Conservation (phyloP, 495 filamentous ascomycete genomes). For the Tuber borchii region DNA sequence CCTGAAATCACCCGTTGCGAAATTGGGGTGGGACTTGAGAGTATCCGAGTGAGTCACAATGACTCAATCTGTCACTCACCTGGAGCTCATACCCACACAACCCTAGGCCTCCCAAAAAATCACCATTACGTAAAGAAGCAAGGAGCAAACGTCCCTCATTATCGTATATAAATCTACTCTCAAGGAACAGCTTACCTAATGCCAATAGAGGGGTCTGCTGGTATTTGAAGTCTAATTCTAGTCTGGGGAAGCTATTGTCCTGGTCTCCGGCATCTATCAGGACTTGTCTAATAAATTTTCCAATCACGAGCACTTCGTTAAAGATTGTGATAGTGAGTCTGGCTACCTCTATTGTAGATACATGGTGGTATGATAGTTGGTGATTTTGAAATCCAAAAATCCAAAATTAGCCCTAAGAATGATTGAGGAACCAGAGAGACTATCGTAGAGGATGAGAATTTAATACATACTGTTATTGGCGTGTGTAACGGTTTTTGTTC, state of each 20-base stretch:
- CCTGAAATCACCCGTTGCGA: no score
- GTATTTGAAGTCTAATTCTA: conserved; percentile 11
- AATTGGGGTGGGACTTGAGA: no score
- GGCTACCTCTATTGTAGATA: conserved; percentile 14
- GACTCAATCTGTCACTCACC: not conserved
- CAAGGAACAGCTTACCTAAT: conserved; percentile 15
- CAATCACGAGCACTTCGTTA: conserved; percentile 14
- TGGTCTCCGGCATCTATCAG: conserved; percentile 8
- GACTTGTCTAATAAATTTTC: conserved; percentile 14
- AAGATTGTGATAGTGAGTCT: conserved; percentile 12
- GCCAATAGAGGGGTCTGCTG: conserved; percentile 9
- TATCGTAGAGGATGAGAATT: no score
- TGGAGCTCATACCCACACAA: not conserved
- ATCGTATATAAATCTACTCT: conserved; percentile 12
- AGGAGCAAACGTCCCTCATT: conserved; percentile 12
- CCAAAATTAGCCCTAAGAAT: no score
- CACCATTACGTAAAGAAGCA: no score
- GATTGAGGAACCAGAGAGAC: no score
- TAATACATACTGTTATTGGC: no score
- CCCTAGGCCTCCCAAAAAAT: no score
- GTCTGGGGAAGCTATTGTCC: conserved; percentile 5
- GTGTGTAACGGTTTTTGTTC: no score
- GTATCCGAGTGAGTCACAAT: no score
- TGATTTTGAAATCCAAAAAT: no score
- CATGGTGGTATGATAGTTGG: no score